Percentiles rank a stretch among this genome's conserved stretches.
Conservation (phyloP, 2,329 filamentous ascomycete genomes). For the Colletotrichum sp. region DNA sequence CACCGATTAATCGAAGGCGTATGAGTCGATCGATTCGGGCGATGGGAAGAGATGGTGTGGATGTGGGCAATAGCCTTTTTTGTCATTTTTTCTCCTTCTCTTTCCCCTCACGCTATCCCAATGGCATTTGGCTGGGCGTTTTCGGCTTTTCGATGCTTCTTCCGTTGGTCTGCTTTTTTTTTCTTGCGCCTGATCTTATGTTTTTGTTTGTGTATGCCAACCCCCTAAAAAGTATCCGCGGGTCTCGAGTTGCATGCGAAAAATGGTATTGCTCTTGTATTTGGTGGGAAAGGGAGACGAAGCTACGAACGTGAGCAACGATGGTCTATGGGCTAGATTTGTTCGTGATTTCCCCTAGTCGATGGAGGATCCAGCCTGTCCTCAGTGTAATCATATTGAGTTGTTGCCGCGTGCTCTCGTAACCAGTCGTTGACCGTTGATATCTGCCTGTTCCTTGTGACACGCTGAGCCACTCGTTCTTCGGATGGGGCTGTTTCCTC, state of each 20-base stretch:
- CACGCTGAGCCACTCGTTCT: neutral
- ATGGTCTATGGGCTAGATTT: neutral
- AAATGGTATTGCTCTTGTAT: neutral
- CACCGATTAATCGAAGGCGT: neutral
- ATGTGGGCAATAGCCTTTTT: neutral
- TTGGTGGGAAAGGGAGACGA: neutral
- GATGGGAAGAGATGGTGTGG: neutral
- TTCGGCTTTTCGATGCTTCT: conserved; percentile 10
- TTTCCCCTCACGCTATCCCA: conserved; percentile 8
- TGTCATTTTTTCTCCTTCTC: neutral
- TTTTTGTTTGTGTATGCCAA: neutral
- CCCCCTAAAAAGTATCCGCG: neutral
- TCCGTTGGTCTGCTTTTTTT: neutral
- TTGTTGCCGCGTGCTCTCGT: neutral
- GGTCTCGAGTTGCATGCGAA: neutral
- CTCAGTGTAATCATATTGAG: neutral
- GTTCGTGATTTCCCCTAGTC: neutral
- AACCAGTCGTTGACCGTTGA: neutral
- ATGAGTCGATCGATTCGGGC: neutral
- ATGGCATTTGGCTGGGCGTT: conserved; percentile 23
- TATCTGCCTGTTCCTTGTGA: neutral
- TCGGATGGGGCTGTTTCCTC: neutral
- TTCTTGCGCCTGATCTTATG: neutral
- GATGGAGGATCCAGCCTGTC: neutral
- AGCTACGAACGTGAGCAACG: neutral